These are phyloP conservation scores for Bonnemaisonia californica DNA, from an alignment of 31 red algal species.

Conservation along the genomic window DNA sequence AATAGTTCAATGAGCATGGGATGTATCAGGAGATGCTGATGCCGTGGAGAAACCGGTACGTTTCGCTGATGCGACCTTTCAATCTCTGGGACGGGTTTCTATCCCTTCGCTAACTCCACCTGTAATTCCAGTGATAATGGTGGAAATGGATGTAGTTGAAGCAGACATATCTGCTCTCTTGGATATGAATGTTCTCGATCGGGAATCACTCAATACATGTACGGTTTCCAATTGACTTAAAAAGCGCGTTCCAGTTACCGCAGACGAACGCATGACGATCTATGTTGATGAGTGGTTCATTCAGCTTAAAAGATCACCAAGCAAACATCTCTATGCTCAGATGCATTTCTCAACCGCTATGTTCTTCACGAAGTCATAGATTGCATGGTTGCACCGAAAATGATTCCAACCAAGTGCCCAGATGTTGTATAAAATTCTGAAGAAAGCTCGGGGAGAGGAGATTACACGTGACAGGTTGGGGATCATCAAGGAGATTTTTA, in stretches of 20 bases:
- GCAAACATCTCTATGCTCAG: neutral
- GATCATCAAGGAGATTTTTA: neutral
- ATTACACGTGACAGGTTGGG: neutral
- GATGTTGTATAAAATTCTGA: too few relatives aligned
- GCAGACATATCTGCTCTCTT: slow-evolving; percentile 5
- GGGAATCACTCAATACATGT: neutral
- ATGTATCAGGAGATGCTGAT: too few relatives aligned
- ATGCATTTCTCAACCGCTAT: neutral
- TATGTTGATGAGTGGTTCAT: slow-evolving; percentile 18
- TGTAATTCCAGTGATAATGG: neutral
- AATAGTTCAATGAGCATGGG: too few relatives aligned
- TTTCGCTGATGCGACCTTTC: neutral
- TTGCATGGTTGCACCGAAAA: neutral
- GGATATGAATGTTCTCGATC: neutral
- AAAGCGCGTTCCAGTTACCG: neutral
- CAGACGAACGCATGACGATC: neutral
- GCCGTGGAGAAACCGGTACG: too few relatives aligned
- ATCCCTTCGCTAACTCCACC: neutral
- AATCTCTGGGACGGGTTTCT: neutral
- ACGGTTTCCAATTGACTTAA: slow-evolving; percentile 10
- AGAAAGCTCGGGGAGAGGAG: too few relatives aligned
- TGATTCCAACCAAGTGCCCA: too few relatives aligned
- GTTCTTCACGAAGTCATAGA: neutral
- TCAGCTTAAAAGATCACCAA: neutral
- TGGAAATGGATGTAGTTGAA: neutral